Percentiles rank a stretch among this genome's conserved stretches.
Conservation (phyloP, 106 monocot genomes). For the Dactylorhiza incarnata region DNA sequence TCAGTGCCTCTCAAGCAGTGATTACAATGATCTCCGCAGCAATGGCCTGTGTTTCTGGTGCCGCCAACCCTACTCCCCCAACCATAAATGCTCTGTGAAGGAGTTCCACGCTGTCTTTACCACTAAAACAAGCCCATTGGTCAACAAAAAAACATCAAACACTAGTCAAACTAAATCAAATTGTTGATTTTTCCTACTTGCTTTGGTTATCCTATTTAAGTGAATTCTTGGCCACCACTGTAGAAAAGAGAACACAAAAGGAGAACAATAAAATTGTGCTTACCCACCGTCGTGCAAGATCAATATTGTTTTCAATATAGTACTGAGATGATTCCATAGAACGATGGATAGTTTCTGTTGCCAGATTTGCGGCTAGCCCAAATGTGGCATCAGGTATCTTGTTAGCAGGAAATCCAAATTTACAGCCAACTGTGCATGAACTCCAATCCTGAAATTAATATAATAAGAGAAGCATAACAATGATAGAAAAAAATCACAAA, state of each 20-base stretch:
- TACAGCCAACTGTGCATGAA: constrained; percentile 81
- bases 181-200: neutral
- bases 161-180: neutral
- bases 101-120: no score
- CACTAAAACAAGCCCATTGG: neutral
- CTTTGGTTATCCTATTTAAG: neutral
- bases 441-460: constrained; percentile 45
- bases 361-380: constrained; percentile 24
- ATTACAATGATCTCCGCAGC: no score
- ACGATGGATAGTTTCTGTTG: constrained; percentile 36
- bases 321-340: constrained; percentile 96
- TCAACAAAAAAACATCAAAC: neutral
- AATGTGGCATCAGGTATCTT: constrained; percentile 61
- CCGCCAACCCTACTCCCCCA: no score
- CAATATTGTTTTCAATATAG: constrained; percentile 64
- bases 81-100: no score
- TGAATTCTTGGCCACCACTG: neutral
- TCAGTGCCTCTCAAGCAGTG: no score
- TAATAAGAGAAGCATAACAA: neutral
- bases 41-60: no score
- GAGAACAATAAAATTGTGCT: constrained; percentile 19
- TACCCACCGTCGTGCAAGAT: constrained; percentile 87
- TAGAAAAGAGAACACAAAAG: neutral
- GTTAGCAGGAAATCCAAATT: constrained; percentile 34
- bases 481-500: neutral